Evolutionary conservation across 371 early-diverging fungal genomes (phyloP).

Genomic region (Mucor velutinosus): DNA sequence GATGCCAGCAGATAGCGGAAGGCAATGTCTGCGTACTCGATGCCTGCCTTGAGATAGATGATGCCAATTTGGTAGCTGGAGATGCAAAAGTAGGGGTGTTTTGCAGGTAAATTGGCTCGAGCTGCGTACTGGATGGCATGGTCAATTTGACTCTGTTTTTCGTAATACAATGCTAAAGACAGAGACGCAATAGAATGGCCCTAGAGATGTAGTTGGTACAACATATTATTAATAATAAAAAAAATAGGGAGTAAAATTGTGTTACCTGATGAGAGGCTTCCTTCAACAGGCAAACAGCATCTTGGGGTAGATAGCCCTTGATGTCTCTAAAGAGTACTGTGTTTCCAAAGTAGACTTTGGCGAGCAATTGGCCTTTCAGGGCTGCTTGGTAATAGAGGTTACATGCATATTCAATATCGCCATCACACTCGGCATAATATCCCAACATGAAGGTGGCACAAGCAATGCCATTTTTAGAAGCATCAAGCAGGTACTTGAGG

Average conservation of each 20-base stretch:
- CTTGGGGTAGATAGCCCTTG: neutral
- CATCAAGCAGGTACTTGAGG: slow-evolving; percentile 7
- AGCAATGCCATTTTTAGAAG: slow-evolving; percentile 18
- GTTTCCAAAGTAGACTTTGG: slow-evolving; percentile 21
- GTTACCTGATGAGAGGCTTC: slow-evolving; percentile 18
- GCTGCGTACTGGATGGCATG: slow-evolving; percentile 6
- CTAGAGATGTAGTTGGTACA: slow-evolving; percentile 12
- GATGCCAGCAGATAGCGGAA: slow-evolving; percentile 12
- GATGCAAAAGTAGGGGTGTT: slow-evolving; percentile 19
- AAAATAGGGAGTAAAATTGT: neutral
- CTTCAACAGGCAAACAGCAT: slow-evolving; percentile 11
- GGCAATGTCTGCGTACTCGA: slow-evolving; percentile 1
- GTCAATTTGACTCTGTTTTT: slow-evolving; percentile 5
- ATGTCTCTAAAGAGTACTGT: neutral
- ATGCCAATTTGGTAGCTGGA: slow-evolving; percentile 15
- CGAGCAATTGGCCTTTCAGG: neutral
- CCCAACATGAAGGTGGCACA: slow-evolving; percentile 22
- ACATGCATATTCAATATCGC: slow-evolving; percentile 13
- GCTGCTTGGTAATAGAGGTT: slow-evolving; percentile 16
- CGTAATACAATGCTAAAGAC: slow-evolving; percentile 18
- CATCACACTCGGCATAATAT: slow-evolving; percentile 11
- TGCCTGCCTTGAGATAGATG: slow-evolving; percentile 18
- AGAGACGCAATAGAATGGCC: slow-evolving; percentile 22
- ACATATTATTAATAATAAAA: neutral
- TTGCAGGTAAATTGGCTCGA: neutral